Conservation (phyloP, 2,329 filamentous ascomycete species). For the Claviceps citrina region DNA sequence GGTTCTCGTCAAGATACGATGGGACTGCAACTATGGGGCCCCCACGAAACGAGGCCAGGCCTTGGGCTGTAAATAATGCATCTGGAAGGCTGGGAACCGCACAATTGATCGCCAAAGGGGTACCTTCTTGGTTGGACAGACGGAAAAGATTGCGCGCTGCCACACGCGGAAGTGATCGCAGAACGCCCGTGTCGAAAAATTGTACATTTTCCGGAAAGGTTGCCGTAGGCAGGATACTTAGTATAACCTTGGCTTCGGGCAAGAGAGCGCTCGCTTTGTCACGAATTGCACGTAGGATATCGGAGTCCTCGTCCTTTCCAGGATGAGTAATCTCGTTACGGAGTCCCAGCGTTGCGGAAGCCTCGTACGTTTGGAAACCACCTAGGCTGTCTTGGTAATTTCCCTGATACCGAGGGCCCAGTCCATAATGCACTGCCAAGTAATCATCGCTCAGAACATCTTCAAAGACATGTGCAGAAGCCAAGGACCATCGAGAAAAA, state of each 20-base stretch:
- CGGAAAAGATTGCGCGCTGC: slow-evolving; percentile 45
- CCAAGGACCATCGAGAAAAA: slow-evolving; percentile 72
- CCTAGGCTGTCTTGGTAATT: slow-evolving; percentile 96
- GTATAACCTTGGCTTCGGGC: slow-evolving; percentile 63
- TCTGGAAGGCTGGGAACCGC: slow-evolving; percentile 79
- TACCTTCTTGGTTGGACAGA: slow-evolving; percentile 34
- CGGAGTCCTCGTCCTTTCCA: slow-evolving; percentile 78
- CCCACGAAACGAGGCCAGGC: slow-evolving; percentile 68
- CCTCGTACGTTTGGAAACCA: slow-evolving; percentile 89
- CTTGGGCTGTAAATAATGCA: slow-evolving; percentile 65
- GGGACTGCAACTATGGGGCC: slow-evolving; percentile 69
- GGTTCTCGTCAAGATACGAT: slow-evolving; percentile 74
- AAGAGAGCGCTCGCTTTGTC: slow-evolving; percentile 70
- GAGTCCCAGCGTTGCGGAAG: slow-evolving; percentile 77
- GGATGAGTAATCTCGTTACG: slow-evolving; percentile 83
- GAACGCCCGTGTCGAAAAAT: slow-evolving; percentile 60
- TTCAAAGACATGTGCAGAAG: slow-evolving; percentile 77
- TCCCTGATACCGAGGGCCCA: slow-evolving; percentile 81
- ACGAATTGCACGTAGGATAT: slow-evolving; percentile 78
- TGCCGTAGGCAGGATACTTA: slow-evolving; percentile 69
- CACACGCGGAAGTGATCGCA: slow-evolving; percentile 59
- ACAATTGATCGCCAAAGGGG: slow-evolving; percentile 73
- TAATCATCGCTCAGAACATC: slow-evolving; percentile 82
- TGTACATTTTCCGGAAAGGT: slow-evolving; percentile 69
- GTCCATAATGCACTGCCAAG: slow-evolving; percentile 74